Conservation (phyloP, 257 asterid species). For the Jacaranda copaia region DNA sequence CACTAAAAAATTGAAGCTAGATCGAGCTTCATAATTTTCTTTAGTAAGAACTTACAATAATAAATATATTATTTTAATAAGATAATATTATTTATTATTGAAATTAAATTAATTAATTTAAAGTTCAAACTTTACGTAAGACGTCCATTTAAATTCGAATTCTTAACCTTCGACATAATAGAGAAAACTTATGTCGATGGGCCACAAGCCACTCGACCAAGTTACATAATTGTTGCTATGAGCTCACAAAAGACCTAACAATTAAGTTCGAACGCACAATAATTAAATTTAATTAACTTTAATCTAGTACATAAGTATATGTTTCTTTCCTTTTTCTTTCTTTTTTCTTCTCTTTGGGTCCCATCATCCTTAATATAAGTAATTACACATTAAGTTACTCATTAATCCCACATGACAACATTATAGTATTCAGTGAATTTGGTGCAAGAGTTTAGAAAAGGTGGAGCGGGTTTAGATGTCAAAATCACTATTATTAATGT, state of each 20-base stretch:
- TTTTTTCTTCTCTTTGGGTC: background rate
- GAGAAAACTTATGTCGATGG: too few species aligned
- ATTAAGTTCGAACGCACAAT: constrained; percentile 8
- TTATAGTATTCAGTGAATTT: constrained; percentile 39
- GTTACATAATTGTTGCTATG: background rate
- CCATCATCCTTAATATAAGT: constrained; percentile 19
- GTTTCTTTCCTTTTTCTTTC: background rate
- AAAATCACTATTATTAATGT: constrained; percentile 20
- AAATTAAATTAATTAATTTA: too few species aligned
- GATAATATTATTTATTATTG: too few species aligned
- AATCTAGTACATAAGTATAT: background rate
- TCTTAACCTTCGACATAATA: too few species aligned
- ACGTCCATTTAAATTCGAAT: too few species aligned
- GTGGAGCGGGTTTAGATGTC: constrained; percentile 39
- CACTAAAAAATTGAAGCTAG: background rate
- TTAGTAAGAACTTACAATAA: too few species aligned
- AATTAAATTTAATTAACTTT: background rate
- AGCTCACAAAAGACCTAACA: background rate
- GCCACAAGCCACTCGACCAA: background rate
- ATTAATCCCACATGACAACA: constrained; percentile 9
- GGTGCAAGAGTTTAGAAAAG: constrained; percentile 26
- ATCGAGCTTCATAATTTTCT: too few species aligned
- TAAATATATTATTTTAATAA: too few species aligned
- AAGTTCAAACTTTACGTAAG: too few species aligned
- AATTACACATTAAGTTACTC: background rate